Evolutionary conservation across 805 yeast species (phyloP).

Genomic region (Lipomyces starkeyi): DNA sequence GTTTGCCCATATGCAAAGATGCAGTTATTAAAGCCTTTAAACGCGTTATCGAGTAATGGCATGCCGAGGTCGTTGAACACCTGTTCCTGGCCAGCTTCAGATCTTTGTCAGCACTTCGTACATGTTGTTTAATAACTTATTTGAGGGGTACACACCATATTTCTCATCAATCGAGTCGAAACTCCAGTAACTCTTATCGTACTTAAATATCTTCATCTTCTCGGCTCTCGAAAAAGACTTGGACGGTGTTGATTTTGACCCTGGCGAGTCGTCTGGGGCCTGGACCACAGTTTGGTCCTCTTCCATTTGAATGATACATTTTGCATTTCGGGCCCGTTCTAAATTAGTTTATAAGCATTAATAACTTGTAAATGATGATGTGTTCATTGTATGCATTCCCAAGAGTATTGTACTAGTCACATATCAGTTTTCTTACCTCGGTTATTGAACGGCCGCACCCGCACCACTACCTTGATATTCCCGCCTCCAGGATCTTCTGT

Average conservation of each 20-base stretch:
- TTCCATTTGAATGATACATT: constrained; percentile 30
- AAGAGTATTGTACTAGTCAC: not conserved
- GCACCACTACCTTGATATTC: constrained; percentile 50
- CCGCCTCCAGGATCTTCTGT: constrained; percentile 37
- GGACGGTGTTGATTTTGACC: constrained; percentile 7
- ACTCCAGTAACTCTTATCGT: constrained; percentile 28
- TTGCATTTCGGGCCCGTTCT: constrained; percentile 30
- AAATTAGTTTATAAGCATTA: not conserved
- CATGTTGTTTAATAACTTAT: constrained; percentile 40
- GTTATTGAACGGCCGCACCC: constrained; percentile 48
- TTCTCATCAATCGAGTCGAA: constrained; percentile 40
- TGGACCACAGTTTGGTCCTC: constrained; percentile 26
- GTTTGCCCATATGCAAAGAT: constrained; percentile 85
- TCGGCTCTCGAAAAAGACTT: constrained; percentile 17
- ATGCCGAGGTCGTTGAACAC: constrained; percentile 64
- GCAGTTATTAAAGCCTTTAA: constrained; percentile 75
- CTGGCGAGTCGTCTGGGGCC: constrained; percentile 13
- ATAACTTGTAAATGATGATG: not conserved
- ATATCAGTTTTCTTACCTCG: constrained; percentile 36
- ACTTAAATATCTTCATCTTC: constrained; percentile 32
- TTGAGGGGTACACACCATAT: constrained; percentile 51
- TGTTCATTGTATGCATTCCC: not conserved
- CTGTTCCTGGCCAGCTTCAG: constrained; percentile 53
- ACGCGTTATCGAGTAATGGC: constrained; percentile 64
- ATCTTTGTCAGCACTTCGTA: not conserved